Percentiles rank a stretch among this genome's conserved stretches.
These are phyloP conservation scores for Spatholobus suberectus DNA, from an alignment of 306 rosid species.

Conservation along the genomic window DNA sequence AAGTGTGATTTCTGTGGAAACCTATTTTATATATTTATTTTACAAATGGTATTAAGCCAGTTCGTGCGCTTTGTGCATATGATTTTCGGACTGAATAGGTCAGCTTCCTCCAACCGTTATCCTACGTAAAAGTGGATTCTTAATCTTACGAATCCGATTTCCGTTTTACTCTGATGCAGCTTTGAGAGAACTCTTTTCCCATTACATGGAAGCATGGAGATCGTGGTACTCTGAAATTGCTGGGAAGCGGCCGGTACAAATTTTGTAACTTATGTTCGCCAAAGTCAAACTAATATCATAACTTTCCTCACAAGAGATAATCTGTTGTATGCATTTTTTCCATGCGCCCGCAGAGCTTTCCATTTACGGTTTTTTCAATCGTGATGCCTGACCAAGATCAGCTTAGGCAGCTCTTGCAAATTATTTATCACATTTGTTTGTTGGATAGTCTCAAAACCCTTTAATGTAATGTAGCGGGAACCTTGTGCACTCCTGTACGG, in stretches of 20 bases:
- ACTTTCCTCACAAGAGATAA: conserved; percentile 28
- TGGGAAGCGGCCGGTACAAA: conserved; percentile 59
- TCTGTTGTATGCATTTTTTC: conserved; percentile 49
- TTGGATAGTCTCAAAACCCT: background rate
- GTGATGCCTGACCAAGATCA: conserved; percentile 23
- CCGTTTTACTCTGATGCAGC: conserved; percentile 57
- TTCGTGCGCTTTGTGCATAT: background rate
- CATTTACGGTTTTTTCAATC: conserved; percentile 13
- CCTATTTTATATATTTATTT: too few relatives aligned
- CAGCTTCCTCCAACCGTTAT: background rate
- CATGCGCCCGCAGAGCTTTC: conserved; percentile 38
- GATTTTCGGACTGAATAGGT: background rate
- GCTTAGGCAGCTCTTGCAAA: conserved; percentile 30
- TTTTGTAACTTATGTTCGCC: conserved; percentile 49
- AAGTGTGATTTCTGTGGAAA: too few relatives aligned
- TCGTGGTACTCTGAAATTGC: conserved; percentile 86
- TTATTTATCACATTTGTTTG: conserved; percentile 14
- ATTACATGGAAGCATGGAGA: conserved; percentile 91
- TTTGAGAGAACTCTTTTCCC: conserved; percentile 80
- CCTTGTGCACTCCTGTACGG: background rate
- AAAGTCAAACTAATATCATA: conserved; percentile 9
- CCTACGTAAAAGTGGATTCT: background rate
- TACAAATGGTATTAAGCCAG: too few relatives aligned
- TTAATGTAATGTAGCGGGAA: background rate
- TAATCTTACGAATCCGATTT: background rate